A percentile compares a stretch with the other conserved stretches of the same genome.
Evolutionary conservation across 163 green algal genomes (phyloP).

Genomic region (Trebouxia gelatinosa): DNA sequence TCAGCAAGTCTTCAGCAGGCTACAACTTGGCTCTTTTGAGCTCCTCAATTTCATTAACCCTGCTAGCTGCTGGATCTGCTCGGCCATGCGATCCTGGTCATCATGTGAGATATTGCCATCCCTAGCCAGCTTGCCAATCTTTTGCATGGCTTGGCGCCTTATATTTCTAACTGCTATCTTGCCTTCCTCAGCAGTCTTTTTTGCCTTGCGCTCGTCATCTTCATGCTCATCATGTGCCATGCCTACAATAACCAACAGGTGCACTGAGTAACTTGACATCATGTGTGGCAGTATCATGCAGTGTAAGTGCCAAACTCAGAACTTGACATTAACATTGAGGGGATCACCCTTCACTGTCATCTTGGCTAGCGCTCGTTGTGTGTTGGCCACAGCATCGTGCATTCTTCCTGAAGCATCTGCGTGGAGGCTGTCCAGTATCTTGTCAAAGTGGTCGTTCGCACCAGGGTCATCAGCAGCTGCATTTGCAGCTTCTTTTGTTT

Average conservation of each 20-base stretch:
- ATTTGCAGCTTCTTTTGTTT: not conserved
- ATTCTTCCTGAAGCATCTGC: not conserved
- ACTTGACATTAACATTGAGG: too few relatives aligned
- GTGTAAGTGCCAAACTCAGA: too few relatives aligned
- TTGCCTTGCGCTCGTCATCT: not conserved
- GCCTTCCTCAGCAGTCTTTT: slow-evolving; percentile 9
- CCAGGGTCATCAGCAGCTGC: not conserved
- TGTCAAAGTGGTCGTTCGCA: slow-evolving; percentile 9
- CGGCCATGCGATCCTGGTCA: slow-evolving; percentile 7
- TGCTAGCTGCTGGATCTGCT: too few relatives aligned
- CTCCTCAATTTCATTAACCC: too few relatives aligned
- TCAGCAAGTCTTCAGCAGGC: too few relatives aligned
- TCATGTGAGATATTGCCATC: slow-evolving; percentile 16
- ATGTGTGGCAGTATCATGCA: too few relatives aligned
- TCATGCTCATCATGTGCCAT: slow-evolving; percentile 21
- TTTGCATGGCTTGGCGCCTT: not conserved
- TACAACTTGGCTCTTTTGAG: too few relatives aligned
- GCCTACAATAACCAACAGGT: too few relatives aligned
- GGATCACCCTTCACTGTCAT: slow-evolving; percentile 3
- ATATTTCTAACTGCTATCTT: slow-evolving; percentile 12
- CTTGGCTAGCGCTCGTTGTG: not conserved
- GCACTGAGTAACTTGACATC: too few relatives aligned
- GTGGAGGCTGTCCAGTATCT: not conserved
- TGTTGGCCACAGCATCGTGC: not conserved
- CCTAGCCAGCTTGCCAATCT: slow-evolving; percentile 11